Percentiles rank a stretch among this genome's conserved stretches.
Conservation (phyloP, 2,329 filamentous ascomycete genomes). For the Nemania serpens region DNA sequence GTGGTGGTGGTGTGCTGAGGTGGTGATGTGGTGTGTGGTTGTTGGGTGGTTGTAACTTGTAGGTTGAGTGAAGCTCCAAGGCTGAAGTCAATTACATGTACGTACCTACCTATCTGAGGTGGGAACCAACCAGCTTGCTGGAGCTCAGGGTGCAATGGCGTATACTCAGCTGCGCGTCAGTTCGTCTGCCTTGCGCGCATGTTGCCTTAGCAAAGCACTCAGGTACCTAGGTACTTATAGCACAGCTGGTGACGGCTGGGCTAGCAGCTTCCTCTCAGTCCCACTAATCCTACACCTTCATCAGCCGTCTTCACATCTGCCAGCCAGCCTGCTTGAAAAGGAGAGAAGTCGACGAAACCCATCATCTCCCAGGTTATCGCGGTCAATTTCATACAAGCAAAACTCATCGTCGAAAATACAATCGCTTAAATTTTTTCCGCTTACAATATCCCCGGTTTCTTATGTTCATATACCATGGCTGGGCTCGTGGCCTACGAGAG, state of each 20-base stretch:
- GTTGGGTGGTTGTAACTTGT: too few species aligned
- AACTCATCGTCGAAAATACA: neutral
- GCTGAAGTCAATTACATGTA: conserved; percentile 2
- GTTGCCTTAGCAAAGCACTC: neutral
- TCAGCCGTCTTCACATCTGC: neutral
- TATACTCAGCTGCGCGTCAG: conserved; percentile 37
- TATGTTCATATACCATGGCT: conserved; percentile 26
- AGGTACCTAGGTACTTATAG: neutral
- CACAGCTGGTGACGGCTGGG: conserved; percentile 10
- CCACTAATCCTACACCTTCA: conserved; percentile 10
- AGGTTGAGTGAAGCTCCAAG: conserved; percentile 18
- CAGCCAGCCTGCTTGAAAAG: neutral
- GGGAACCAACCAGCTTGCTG: conserved; percentile 6
- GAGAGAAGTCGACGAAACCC: neutral
- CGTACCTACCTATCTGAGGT: too few species aligned
- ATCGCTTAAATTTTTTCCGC: neutral
- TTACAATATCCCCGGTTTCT: too few species aligned
- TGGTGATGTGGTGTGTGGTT: conserved; percentile 2
- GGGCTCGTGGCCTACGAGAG: conserved; percentile 42
- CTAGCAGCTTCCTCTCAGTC: neutral
- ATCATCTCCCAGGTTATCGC: neutral
- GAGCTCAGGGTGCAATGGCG: conserved; percentile 21
- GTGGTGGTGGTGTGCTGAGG: conserved; percentile 1
- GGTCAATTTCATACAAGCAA: neutral
- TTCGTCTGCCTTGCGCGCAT: conserved; percentile 33